A percentile compares a stretch with the other conserved stretches of the same genome.
phyloP scores from a whole-genome alignment of 2,329 filamentous ascomycete genomes.

The Hypoxylon sp. region DNA sequence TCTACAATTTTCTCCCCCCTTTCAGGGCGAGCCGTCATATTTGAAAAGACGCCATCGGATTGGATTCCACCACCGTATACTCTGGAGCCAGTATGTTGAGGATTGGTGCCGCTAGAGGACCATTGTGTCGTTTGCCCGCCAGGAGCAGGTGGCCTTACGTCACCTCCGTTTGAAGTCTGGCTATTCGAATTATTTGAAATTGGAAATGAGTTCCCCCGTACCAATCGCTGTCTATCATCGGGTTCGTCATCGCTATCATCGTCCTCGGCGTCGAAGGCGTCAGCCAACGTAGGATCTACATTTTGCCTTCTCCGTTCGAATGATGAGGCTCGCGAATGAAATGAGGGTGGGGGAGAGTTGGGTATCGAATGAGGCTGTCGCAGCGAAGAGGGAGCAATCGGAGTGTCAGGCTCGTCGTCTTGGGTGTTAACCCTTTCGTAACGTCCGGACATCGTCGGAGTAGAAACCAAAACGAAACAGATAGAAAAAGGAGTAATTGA shows the following conservation, averaged over 20 bases:
- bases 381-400: slow-evolving; percentile 51
- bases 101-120: slow-evolving; percentile 52
- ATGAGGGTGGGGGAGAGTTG: slow-evolving; percentile 82
- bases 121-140: slow-evolving; percentile 43
- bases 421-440: slow-evolving; percentile 74
- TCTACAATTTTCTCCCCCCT: slow-evolving; percentile 81
- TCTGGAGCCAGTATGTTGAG: slow-evolving; percentile 59
- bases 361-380: slow-evolving; percentile 60
- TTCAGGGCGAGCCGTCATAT: slow-evolving; percentile 91
- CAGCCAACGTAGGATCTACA: slow-evolving; percentile 86
- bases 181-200: slow-evolving; percentile 41
- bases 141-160: slow-evolving; percentile 36
- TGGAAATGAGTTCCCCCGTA: slow-evolving; percentile 73
- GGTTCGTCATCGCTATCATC: slow-evolving; percentile 79
- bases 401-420: slow-evolving; percentile 65
- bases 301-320: slow-evolving; percentile 60
- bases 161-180: slow-evolving; percentile 41
- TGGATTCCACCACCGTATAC: slow-evolving; percentile 82
- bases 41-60: slow-evolving; percentile 96
- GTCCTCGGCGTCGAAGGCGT: slow-evolving; percentile 90
- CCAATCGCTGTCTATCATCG: slow-evolving; percentile 88
- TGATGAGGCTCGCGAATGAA: slow-evolving; percentile 87
- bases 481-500: slow-evolving; percentile 29
- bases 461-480: slow-evolving; percentile 35
- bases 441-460: slow-evolving; percentile 64